Conservation (phyloP, 2,329 filamentous ascomycete species). For the Calonectria pauciramosa region DNA sequence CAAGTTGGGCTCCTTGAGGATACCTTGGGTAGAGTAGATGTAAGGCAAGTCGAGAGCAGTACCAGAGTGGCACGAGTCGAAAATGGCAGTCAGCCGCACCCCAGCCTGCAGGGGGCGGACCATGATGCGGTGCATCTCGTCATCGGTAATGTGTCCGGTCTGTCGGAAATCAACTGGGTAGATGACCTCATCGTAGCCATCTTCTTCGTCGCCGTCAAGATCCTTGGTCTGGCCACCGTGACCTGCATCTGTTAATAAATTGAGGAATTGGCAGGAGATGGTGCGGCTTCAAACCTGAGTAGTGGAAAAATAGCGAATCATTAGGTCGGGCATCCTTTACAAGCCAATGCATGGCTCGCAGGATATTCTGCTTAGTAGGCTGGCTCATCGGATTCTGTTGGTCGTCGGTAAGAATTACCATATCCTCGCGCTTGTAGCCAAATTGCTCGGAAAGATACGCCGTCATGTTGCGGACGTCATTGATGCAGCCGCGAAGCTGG, state of each 20-base stretch:
- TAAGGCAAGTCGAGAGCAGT: constrained; percentile 77
- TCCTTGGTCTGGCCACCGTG: constrained; percentile 88
- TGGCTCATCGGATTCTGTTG: constrained; percentile 98
- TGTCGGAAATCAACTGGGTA: constrained; percentile 86
- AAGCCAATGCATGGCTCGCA: constrained; percentile 97
- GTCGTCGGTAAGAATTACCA: constrained; percentile 96
- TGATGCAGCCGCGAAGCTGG: constrained; percentile 93
- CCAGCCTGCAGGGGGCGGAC: constrained; percentile 68
- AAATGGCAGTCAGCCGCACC: constrained; percentile 73
- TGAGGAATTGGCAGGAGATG: background rate
- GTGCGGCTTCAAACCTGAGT: constrained; percentile 77
- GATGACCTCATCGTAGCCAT: constrained; percentile 87
- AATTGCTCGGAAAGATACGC: constrained; percentile 90
- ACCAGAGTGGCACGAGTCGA: constrained; percentile 77
- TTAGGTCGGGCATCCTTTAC: constrained; percentile 94
- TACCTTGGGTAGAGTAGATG: constrained; percentile 77
- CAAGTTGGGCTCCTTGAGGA: constrained; percentile 77
- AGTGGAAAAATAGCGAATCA: constrained; percentile 97
- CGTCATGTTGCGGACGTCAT: constrained; percentile 98
- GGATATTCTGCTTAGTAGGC: constrained; percentile 94
- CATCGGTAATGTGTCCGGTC: constrained; percentile 85
- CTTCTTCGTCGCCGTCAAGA: constrained; percentile 83
- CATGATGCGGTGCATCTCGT: constrained; percentile 85
- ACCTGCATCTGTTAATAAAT: constrained; percentile 57
- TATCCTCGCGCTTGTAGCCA: constrained; percentile 93